Evolutionary conservation across 768 basidiomycete species (phyloP), one percentile per base, ranked within the genome.

Genomic region (Lactarius pseudohatsudake): DNA sequence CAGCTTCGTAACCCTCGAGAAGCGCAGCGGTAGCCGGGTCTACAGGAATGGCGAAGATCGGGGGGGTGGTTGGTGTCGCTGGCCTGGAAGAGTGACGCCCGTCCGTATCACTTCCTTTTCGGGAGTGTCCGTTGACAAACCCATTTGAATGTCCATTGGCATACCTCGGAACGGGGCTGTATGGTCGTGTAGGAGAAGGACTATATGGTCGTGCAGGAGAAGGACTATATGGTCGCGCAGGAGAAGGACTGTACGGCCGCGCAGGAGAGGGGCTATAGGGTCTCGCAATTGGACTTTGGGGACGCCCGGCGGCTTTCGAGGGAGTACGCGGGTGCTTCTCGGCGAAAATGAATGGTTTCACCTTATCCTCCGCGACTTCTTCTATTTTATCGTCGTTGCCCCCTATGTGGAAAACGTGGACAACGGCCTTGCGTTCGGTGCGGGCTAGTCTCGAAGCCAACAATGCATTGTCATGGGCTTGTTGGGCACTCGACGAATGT

Each of bases 381-480:
- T 81, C 77, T 13, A 84, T 73, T 7, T 74, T 69, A 32, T 82
- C 79, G 18, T 77, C 76, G 26, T 78, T 74, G 2, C 75, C 75
- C 2, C 73, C 77, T 9, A 80, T 73, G 72, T 90, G 87, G 77
- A 94, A 97, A 16, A 84, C 87, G 74, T 98, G 96, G 30, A 97
- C 80, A n/a, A 96, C 92, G 6, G 89, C 87, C 71, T 85, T 89
- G 63, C 81, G 80, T 72, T 90, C 86, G 8, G 82, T 75, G 43
- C 82, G 82, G 0, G 96, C 92, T 59, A 98, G 78, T 53, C 88
- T 85, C 59, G 92, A 87, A 16, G 94, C 93, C 20, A 98, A 83
- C 41, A 98, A 79, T 28, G 94, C 91, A 76, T 98, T 89, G 74
- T 96, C 92, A 72, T 96, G 91, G 4, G 94, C 92, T 73, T 94